Percentiles rank a stretch among this genome's conserved stretches.
These are phyloP conservation scores for Bolboschoenus planiculmis DNA, from an alignment of 176 grass and related monocot species.

Conservation along the genomic window DNA sequence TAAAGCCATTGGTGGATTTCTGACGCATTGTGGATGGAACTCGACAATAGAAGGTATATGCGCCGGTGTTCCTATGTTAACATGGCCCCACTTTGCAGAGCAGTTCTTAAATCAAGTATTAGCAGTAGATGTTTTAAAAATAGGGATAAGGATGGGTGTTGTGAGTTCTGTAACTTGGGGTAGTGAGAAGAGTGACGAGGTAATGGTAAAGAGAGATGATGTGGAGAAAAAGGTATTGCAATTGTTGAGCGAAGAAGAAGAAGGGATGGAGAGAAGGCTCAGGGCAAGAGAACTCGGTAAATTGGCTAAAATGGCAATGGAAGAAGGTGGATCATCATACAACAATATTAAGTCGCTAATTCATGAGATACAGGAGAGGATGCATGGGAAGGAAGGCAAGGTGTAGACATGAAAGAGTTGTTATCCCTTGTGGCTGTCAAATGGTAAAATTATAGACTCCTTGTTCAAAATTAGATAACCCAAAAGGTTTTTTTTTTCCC, in stretches of 20 bases:
- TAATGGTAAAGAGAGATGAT: constrained; percentile 10
- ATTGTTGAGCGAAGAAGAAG: constrained; percentile 25
- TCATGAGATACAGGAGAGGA: constrained; percentile 9
- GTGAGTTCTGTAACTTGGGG: background rate
- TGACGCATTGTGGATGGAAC: constrained; percentile 50
- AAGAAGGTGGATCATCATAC: constrained; percentile 29
- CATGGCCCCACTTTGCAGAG: constrained; percentile 34
- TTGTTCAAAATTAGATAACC: background rate
- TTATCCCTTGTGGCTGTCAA: background rate
- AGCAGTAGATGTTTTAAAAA: constrained; percentile 5
- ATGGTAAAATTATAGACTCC: background rate
- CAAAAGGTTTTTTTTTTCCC: background rate
- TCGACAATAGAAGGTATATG: constrained; percentile 28
- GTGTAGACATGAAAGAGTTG: background rate
- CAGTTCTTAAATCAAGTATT: constrained; percentile 34
- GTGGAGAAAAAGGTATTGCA: constrained; percentile 24
- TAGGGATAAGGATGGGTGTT: constrained; percentile 9
- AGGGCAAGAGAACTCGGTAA: constrained; percentile 17
- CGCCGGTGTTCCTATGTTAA: constrained; percentile 27
- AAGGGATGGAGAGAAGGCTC: constrained; percentile 3
- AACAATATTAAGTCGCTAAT: constrained; percentile 19
- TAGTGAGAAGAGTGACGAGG: background rate
- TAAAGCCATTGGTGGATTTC: constrained; percentile 31
- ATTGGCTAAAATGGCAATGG: constrained; percentile 25
- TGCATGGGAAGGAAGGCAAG: background rate